Base-by-base conservation (phyloP, 371 early-diverging fungal species). In the Mucor mucedo region DNA sequence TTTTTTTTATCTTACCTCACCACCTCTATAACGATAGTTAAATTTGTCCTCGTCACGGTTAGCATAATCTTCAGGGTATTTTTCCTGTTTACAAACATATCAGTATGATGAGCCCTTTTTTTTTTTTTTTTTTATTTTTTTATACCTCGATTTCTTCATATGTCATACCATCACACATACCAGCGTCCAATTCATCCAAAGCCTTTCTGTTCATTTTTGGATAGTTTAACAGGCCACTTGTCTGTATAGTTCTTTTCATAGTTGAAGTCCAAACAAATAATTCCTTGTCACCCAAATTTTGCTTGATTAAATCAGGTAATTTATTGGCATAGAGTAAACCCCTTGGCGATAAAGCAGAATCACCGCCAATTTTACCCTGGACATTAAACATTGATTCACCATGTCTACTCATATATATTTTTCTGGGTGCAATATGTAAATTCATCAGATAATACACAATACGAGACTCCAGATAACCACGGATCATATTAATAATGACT, bases 361-460 rank as follows among this genome's bases (percentile, higher is more conserved):
- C 98, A 57, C 99, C 99, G 40, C 99, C 99, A 63, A 99, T 91
- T 60, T 91, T 90, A 39, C 95, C 96, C 68, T 83, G 76, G 5
- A 96, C 84, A 76, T 94, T 94, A 69, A 85, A 92, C 65, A 89
- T 74, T 33, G 93, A 92, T 72, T 99, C 99, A 59, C 99, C 99
- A 78, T 95, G 94, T 78, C 91, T 75, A 67, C 91, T 91, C 66
- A 99, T 92, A 76, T 95, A 95, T 55, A 99, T 95, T 59, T 88
- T 87, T 55, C 95, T 66, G 14, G 97, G 95, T 1, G 90, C 87
- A 38, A 94, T 96, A 73, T 99, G 97, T 33, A 99, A 84, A 75
- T 99, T 99, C 98, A 98, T 99, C 58, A 98, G 79, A 71, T 94
- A 98, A 76, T 94, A 98, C 28, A 96, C 96, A 60, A 99, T 93